These are phyloP conservation scores for Sarcomyxa edulis DNA, from an alignment of 768 basidiomycete genomes.

Conservation along the genomic window DNA sequence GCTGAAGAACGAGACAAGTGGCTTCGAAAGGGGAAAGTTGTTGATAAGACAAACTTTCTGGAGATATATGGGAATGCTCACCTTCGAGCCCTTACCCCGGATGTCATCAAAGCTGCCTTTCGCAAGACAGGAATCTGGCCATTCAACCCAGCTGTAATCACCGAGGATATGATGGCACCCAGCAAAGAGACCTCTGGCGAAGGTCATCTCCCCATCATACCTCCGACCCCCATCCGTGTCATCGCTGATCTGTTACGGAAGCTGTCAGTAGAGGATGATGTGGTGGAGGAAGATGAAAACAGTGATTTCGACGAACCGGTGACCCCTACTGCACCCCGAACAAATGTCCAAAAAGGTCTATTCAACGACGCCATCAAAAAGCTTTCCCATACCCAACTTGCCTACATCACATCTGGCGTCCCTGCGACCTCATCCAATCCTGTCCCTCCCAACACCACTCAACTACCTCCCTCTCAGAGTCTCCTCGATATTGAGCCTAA, in stretches of 20 bases:
- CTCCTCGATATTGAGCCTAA: constrained; percentile 6
- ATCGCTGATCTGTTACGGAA: constrained; percentile 13
- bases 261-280: constrained; percentile 1
- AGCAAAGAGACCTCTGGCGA: constrained; percentile 15
- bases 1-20: constrained; percentile 11
- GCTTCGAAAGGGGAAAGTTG: constrained; percentile 9
- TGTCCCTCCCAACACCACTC: constrained; percentile 4
- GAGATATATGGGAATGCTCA: constrained; percentile 13
- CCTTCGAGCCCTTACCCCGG: constrained; percentile 8
- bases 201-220: constrained; percentile 13
- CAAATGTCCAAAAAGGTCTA: constrained; percentile 1
- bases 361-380: constrained; percentile 1
- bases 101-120: constrained; percentile 13
- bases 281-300: neutral
- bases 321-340: too few relatives aligned
- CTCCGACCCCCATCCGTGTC: constrained; percentile 17
- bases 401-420: neutral
- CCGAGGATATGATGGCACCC: constrained; percentile 17
- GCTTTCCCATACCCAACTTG: constrained; percentile 8
- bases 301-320: neutral
- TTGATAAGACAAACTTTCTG: constrained; percentile 25
- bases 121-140: constrained; percentile 16
- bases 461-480: constrained; percentile 4
- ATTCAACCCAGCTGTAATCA: constrained; percentile 16
- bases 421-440: constrained; percentile 3